These are phyloP conservation scores for Hanseniaspora lachancei DNA, from an alignment of 805 yeast genomes.

Conservation along the genomic window DNA sequence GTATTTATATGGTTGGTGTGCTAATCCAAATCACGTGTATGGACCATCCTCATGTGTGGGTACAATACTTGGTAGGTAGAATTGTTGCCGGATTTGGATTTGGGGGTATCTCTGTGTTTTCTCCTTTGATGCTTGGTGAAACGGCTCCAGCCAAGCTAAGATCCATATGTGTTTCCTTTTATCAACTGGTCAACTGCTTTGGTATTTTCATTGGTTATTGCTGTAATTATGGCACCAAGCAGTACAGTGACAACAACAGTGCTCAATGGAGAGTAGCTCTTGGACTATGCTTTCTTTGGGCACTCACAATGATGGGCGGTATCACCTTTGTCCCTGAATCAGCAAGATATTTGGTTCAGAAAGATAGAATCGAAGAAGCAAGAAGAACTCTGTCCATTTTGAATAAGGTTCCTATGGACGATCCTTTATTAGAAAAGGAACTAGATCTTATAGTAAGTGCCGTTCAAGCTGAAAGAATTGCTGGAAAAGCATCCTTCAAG, in stretches of 20 bases:
- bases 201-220: conserved; percentile 72
- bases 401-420: conserved; percentile 42
- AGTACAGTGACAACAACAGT: conserved; percentile 39
- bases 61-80: conserved; percentile 59
- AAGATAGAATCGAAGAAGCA: conserved; percentile 47
- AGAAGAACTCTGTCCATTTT: conserved; percentile 44
- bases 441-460: conserved; percentile 46
- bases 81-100: conserved; percentile 60
- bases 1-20: conserved; percentile 54
- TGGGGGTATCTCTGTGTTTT: conserved; percentile 64
- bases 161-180: conserved; percentile 58
- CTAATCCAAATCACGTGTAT: conserved; percentile 54
- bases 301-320: conserved; percentile 28
- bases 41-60: conserved; percentile 37
- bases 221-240: conserved; percentile 53
- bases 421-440: conserved; percentile 45
- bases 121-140: conserved; percentile 62
- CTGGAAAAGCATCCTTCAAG: conserved; percentile 54
- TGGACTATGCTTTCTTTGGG: conserved; percentile 42
- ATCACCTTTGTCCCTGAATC: conserved; percentile 55
- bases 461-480: conserved; percentile 43
- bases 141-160: conserved; percentile 56
- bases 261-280: conserved; percentile 67
- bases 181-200: conserved; percentile 55
- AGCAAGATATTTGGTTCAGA: conserved; percentile 52